phyloP scores from a whole-genome alignment of 2,329 filamentous ascomycete genomes.

The Fusarium liriodendri region DNA sequence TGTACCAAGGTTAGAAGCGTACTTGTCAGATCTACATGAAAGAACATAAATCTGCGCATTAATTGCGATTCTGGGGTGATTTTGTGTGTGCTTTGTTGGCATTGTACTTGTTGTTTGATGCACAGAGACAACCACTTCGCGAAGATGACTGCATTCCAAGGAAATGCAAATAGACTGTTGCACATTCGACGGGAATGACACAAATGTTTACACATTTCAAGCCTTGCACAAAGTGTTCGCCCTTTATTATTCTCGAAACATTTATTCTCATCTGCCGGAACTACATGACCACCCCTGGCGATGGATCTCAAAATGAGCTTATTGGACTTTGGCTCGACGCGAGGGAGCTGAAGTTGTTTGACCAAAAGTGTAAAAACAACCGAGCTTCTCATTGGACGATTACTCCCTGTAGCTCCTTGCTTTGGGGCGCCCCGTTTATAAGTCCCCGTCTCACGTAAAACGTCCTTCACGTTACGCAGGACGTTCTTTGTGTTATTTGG shows the following conservation, averaged over 20 bases:
- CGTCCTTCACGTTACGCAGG: background rate
- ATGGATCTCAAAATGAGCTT: conserved; percentile 4
- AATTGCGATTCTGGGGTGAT: background rate
- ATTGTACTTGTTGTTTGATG: background rate
- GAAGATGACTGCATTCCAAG: background rate
- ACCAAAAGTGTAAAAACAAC: background rate
- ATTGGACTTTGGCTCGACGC: conserved; percentile 8
- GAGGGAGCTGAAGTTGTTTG: background rate
- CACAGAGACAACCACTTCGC: background rate
- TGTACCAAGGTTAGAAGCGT: background rate
- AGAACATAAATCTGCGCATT: background rate
- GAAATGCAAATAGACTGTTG: background rate
- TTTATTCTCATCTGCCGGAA: background rate
- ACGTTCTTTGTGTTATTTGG: background rate
- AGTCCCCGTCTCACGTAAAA: background rate
- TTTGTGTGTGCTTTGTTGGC: background rate
- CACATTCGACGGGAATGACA: background rate
- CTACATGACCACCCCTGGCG: background rate
- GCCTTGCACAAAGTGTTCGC: background rate
- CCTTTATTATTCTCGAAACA: background rate
- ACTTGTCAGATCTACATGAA: background rate
- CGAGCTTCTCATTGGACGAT: background rate
- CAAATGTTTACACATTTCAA: background rate
- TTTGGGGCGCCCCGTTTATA: background rate
- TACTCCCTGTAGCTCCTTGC: background rate